Conservation (phyloP, 176 grass and related monocot genomes). For the Hordeum vulgare region DNA sequence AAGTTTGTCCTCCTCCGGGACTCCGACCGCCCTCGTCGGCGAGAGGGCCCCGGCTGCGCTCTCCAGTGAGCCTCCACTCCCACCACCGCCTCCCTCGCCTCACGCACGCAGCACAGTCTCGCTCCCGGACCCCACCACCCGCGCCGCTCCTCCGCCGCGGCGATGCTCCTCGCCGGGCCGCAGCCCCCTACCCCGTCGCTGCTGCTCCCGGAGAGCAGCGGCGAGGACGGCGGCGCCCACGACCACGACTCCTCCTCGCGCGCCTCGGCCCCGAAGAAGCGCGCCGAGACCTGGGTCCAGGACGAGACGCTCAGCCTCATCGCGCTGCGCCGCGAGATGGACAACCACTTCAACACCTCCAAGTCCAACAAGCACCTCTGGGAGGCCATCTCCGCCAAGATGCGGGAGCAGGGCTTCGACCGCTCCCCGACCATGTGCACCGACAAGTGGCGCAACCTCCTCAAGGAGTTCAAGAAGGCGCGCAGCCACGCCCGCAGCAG, state of each 20-base stretch:
- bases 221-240: conserved; percentile 51
- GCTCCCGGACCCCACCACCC: not conserved
- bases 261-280: conserved; percentile 74
- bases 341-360: conserved; percentile 86
- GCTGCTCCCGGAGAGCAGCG: conserved; percentile 63
- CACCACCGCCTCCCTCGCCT: not conserved
- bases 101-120: not conserved
- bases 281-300: conserved; percentile 93
- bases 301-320: conserved; percentile 90
- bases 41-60: not conserved
- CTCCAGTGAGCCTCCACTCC: not conserved
- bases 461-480: conserved; percentile 99
- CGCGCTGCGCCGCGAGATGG: conserved; percentile 70
- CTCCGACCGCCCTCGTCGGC: not conserved
- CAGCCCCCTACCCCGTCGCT: conserved; percentile 41
- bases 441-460: conserved; percentile 94
- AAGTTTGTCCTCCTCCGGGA: not conserved
- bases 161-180: conserved; percentile 54
- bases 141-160: conserved; percentile 3
- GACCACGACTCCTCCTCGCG: conserved; percentile 44
- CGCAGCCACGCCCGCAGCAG: conserved; percentile 66
- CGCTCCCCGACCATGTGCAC: conserved; percentile 98
- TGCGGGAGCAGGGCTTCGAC: conserved; percentile 89
- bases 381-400: conserved; percentile 90
- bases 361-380: conserved; percentile 99